Evolutionary conservation across 768 basidiomycete species (phyloP).

Genomic region (Collybia sordida): DNA sequence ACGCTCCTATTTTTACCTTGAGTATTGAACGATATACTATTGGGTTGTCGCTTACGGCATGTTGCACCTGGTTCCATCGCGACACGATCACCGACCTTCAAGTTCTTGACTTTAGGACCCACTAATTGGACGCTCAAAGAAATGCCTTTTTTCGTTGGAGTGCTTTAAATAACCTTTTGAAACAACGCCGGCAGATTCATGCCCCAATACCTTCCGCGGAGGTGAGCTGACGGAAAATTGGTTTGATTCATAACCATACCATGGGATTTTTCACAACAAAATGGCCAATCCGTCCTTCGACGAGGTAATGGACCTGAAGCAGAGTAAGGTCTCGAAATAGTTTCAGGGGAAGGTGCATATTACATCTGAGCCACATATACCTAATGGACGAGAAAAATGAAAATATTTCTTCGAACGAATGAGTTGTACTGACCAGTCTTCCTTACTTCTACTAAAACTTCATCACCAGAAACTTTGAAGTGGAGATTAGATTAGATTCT

Average conservation of each 20-base stretch:
- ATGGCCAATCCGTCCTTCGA: conserved; percentile 78
- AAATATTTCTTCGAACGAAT: conserved; percentile 3
- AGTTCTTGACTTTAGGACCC: conserved; percentile 70
- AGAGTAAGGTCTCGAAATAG: conserved; percentile 12
- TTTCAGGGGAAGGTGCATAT: conserved; percentile 11
- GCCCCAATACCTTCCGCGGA: conserved; percentile 89
- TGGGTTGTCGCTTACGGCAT: conserved; percentile 50
- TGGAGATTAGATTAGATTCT: background rate
- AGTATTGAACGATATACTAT: conserved; percentile 1
- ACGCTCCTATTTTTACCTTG: conserved; percentile 38
- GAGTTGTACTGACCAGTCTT: conserved; percentile 68
- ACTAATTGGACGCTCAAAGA: conserved; percentile 39
- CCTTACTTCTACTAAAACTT: conserved; percentile 88
- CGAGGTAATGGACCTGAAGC: conserved; percentile 71
- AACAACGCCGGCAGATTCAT: conserved; percentile 86
- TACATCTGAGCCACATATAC: conserved; percentile 92
- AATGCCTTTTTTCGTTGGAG: background rate
- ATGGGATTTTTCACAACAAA: conserved; percentile 81
- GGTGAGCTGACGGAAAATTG: conserved; percentile 27
- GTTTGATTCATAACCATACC: conserved; percentile 41
- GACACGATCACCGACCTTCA: conserved; percentile 84
- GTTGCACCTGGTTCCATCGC: conserved; percentile 90
- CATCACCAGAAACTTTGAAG: conserved; percentile 58
- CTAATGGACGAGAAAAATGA: conserved; percentile 33
- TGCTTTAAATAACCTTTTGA: conserved; percentile 47